phyloP scores from a whole-genome alignment of 495 filamentous ascomycete genomes.

The Xylaria palmicola region DNA sequence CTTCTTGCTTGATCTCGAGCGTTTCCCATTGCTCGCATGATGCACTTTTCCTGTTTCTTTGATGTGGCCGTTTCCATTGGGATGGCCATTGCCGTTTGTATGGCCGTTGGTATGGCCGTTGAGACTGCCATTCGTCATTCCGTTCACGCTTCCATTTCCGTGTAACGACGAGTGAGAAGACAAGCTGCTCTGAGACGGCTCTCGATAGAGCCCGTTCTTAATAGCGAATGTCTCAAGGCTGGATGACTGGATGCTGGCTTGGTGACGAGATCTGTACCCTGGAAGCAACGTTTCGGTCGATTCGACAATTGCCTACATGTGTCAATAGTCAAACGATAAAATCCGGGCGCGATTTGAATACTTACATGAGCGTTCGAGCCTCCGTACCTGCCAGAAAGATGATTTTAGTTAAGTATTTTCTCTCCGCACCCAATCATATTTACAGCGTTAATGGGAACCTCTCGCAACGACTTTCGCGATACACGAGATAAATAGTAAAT shows the following conservation, averaged over 20 bases:
- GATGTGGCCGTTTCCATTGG: not conserved
- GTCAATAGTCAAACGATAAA: not conserved
- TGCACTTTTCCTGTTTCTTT: no score
- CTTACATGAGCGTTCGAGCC: conserved; percentile 51
- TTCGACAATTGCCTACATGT: not conserved
- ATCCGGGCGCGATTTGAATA: not conserved
- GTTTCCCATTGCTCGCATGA: no score
- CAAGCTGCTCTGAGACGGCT: not conserved
- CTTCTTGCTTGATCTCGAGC: not conserved
- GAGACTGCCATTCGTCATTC: not conserved
- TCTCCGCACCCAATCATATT: no score
- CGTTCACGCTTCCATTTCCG: not conserved
- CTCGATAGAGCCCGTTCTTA: no score
- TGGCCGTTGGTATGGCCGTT: not conserved
- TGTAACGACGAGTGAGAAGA: not conserved
- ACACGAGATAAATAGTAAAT: no score
- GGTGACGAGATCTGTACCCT: not conserved
- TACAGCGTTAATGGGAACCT: no score
- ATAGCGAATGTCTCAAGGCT: not conserved
- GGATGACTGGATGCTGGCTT: not conserved
- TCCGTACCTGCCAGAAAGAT: no score
- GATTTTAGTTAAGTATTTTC: no score
- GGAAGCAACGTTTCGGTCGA: not conserved
- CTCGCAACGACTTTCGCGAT: no score
- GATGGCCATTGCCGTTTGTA: not conserved